Conservation (phyloP, 1,284 basidiomycete genomes). For the Ceratobasidium sp. region DNA sequence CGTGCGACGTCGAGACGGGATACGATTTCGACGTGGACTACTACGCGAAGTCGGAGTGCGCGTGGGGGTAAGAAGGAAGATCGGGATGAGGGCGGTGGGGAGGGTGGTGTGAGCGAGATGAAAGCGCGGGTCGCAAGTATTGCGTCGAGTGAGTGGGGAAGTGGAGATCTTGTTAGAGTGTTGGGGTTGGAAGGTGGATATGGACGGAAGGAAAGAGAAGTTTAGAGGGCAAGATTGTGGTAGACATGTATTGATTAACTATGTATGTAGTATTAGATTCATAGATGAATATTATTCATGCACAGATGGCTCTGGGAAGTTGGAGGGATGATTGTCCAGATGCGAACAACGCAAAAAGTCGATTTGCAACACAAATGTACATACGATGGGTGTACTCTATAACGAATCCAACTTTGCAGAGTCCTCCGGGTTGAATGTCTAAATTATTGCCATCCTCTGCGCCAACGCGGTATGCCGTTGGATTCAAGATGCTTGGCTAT, state of each 20-base stretch:
- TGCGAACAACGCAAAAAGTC: background rate
- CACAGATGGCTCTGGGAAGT: background rate
- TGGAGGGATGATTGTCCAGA: background rate
- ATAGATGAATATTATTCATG: background rate
- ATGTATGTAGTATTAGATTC: background rate
- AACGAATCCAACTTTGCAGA: too few relatives aligned
- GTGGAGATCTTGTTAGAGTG: background rate
- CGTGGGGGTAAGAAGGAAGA: background rate
- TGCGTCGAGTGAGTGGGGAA: conserved; percentile 34
- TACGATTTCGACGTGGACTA: conserved; percentile 20
- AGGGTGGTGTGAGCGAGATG: conserved; percentile 8
- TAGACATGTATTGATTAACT: background rate
- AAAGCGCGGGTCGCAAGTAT: background rate
- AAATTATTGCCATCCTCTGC: too few relatives aligned
- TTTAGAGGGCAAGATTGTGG: background rate
- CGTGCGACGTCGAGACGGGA: conserved; percentile 28
- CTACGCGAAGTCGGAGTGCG: conserved; percentile 6
- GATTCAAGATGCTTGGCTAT: too few relatives aligned
- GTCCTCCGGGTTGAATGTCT: too few relatives aligned
- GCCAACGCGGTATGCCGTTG: too few relatives aligned
- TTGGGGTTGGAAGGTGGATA: conserved; percentile 8
- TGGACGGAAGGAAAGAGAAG: background rate
- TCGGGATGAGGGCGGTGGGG: background rate
- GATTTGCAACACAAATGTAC: background rate
- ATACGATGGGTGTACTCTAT: too few relatives aligned